A percentile compares a stretch with the other conserved stretches of the same genome.
Conservation (phyloP, 495 filamentous ascomycete species). For the Hamigera avellanea region DNA sequence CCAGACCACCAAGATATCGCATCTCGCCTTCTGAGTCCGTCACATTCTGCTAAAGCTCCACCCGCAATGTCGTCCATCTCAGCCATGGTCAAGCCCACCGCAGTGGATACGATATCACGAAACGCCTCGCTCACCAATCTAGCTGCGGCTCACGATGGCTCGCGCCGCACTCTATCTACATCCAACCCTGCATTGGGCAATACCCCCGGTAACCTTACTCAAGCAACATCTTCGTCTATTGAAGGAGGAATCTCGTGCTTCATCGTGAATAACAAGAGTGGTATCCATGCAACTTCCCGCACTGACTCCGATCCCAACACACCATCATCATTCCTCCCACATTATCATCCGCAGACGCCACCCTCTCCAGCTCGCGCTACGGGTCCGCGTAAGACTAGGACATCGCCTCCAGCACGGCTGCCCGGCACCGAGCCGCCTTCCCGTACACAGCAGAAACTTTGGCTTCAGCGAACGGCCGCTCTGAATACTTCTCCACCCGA, state of each 20-base stretch:
- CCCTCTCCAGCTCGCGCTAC: constrained; percentile 23
- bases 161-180: constrained; percentile 24
- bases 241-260: constrained; percentile 37
- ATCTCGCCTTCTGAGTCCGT: constrained; percentile 27
- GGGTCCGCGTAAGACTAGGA: constrained; percentile 8
- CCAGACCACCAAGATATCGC: constrained; percentile 27
- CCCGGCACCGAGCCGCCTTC: constrained; percentile 27
- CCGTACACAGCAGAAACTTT: constrained; percentile 37
- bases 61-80: constrained; percentile 40
- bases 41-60: constrained; percentile 32
- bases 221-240: constrained; percentile 35
- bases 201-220: constrained; percentile 17
- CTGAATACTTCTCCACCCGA: constrained; percentile 38
- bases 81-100: constrained; percentile 28
- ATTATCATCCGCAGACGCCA: constrained; percentile 36
- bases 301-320: constrained; percentile 39
- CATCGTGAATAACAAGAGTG: constrained; percentile 25
- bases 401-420: constrained; percentile 25
- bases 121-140: constrained; percentile 28
- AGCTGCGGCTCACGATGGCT: constrained; percentile 19
- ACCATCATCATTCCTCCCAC: constrained; percentile 36
- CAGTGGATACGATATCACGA: constrained; percentile 20
- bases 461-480: constrained; percentile 36
- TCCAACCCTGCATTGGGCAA: constrained; percentile 15
- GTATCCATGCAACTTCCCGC: constrained; percentile 20